phyloP scores from a whole-genome alignment of 495 filamentous ascomycete genomes.

The Tuber melanosporum region DNA sequence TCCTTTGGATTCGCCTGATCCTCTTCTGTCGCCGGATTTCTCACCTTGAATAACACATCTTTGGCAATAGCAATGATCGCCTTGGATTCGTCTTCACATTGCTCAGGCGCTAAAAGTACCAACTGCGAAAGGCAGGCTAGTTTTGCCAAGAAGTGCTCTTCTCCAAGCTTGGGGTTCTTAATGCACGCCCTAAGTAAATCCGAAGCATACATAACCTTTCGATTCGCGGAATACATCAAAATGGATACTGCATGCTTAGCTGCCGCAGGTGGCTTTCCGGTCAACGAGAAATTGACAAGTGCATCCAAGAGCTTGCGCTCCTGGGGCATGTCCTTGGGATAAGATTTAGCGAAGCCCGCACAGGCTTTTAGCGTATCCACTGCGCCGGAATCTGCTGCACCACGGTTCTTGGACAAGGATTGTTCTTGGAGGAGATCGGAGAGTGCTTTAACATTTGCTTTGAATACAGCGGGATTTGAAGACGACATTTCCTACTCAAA shows the following conservation, averaged over 20 bases:
- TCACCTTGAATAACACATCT: slow-evolving; percentile 65
- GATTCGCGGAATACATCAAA: slow-evolving; percentile 66
- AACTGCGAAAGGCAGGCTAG: slow-evolving; percentile 79
- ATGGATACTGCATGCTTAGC: slow-evolving; percentile 92
- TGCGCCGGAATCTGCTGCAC: slow-evolving; percentile 58
- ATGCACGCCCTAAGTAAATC: slow-evolving; percentile 70
- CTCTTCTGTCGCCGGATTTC: slow-evolving; percentile 50
- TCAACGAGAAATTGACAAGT: slow-evolving; percentile 69
- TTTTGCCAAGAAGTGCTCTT: slow-evolving; percentile 70
- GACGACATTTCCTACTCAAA: slow-evolving; percentile 64
- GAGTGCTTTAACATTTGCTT: slow-evolving; percentile 84
- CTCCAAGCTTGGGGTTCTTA: slow-evolving; percentile 69
- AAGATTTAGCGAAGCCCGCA: slow-evolving; percentile 76
- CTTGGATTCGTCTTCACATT: slow-evolving; percentile 66
- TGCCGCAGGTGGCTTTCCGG: slow-evolving; percentile 71
- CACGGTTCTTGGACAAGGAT: slow-evolving; percentile 59
- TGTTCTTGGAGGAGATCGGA: slow-evolving; percentile 75
- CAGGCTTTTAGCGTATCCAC: slow-evolving; percentile 91
- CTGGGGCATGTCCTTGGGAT: slow-evolving; percentile 74
- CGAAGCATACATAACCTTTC: slow-evolving; percentile 78
- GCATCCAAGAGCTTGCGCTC: slow-evolving; percentile 79
- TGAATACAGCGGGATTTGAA: slow-evolving; percentile 78
- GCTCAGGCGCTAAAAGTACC: slow-evolving; percentile 65
- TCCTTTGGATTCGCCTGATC: slow-evolving; percentile 44
- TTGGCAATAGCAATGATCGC: slow-evolving; percentile 71